Evolutionary conservation across 306 rosid genomes (phyloP).

Genomic region (Gleditsia sinensis): DNA sequence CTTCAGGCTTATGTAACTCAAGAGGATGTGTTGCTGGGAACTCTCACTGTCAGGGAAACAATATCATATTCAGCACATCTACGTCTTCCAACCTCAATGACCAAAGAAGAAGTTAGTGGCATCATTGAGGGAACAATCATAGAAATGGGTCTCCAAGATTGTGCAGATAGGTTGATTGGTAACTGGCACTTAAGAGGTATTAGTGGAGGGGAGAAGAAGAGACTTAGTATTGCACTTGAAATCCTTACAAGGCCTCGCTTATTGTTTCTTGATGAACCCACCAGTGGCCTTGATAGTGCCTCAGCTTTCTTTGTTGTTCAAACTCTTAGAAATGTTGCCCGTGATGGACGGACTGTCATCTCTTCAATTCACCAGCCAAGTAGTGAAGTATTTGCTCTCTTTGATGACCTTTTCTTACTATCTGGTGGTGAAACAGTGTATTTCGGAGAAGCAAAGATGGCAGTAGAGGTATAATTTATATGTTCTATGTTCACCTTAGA

Average conservation of each 20-base stretch:
- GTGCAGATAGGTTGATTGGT: slow-evolving; percentile 73
- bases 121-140: slow-evolving; percentile 71
- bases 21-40: slow-evolving; percentile 83
- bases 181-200: slow-evolving; percentile 85
- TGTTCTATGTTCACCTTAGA: neutral
- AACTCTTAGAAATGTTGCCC: slow-evolving; percentile 74
- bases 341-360: slow-evolving; percentile 78
- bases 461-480: slow-evolving; percentile 53
- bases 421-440: slow-evolving; percentile 85
- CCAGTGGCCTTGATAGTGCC: slow-evolving; percentile 92
- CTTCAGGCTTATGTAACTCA: slow-evolving; percentile 87
- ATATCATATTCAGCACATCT: slow-evolving; percentile 67
- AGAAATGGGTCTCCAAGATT: slow-evolving; percentile 91
- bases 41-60: slow-evolving; percentile 76
- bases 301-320: slow-evolving; percentile 83
- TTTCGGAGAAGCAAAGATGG: slow-evolving; percentile 82
- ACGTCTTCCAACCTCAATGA: slow-evolving; percentile 62
- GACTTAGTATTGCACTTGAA: slow-evolving; percentile 85
- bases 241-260: slow-evolving; percentile 77
- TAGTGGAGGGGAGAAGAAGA: slow-evolving; percentile 90
- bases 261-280: slow-evolving; percentile 84
- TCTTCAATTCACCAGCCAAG: slow-evolving; percentile 90
- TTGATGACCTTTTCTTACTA: slow-evolving; percentile 80
- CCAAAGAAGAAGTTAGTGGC: slow-evolving; percentile 52
- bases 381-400: slow-evolving; percentile 85